These are phyloP conservation scores for Penicillium corylophilum DNA, from an alignment of 2,329 filamentous ascomycete species.

Conservation along the genomic window DNA sequence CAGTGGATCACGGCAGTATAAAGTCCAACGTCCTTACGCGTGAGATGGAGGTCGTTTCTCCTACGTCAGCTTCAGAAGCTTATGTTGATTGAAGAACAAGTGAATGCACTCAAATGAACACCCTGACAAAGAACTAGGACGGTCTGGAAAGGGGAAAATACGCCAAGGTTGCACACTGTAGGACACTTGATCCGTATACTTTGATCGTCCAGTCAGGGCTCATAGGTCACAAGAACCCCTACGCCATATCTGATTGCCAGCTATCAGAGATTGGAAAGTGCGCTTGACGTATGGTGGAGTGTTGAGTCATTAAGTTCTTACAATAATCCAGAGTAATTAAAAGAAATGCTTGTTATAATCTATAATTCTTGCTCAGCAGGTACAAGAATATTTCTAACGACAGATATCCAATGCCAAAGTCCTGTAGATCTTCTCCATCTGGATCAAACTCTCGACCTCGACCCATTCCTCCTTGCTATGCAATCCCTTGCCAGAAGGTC, in stretches of 20 bases:
- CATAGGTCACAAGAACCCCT: background rate
- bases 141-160: background rate
- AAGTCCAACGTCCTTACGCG: background rate
- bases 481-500: slow-evolving; percentile 50
- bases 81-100: background rate
- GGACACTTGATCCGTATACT: background rate
- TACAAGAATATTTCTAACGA: background rate
- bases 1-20: background rate
- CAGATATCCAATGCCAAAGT: slow-evolving; percentile 23
- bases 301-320: background rate
- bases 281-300: background rate
- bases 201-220: background rate
- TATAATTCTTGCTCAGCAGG: background rate
- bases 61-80: background rate
- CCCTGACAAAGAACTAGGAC: background rate
- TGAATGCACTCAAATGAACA: background rate
- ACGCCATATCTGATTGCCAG: too few relatives aligned
- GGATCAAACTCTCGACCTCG: slow-evolving; percentile 43
- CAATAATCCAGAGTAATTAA: background rate
- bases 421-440: slow-evolving; percentile 28
- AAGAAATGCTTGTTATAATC: background rate
- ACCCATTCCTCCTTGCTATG: slow-evolving; percentile 55
- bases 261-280: too few relatives aligned
- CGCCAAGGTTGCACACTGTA: background rate
- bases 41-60: background rate